Evolutionary conservation across 306 rosid species (phyloP).

Genomic region (Vachellia collinsii): DNA sequence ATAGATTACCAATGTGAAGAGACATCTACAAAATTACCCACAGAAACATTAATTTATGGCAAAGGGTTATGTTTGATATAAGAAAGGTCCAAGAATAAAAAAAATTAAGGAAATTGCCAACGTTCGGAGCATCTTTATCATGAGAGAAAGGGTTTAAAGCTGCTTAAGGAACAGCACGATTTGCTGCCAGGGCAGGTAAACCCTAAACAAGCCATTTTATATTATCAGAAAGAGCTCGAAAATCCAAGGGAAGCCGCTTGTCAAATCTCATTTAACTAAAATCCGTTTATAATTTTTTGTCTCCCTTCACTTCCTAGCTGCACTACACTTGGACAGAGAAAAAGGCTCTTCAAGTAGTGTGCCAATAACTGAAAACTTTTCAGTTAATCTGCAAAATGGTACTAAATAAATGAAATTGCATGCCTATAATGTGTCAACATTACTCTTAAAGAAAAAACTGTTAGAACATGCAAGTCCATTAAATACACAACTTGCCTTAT

Average conservation of each 20-base stretch:
- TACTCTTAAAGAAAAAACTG: background rate
- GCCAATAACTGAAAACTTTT: background rate
- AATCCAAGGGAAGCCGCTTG: background rate
- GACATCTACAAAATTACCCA: constrained; percentile 55
- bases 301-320: background rate
- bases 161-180: background rate
- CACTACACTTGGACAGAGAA: background rate
- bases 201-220: background rate
- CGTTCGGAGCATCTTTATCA: background rate
- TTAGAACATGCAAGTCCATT: background rate
- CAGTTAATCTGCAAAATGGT: background rate
- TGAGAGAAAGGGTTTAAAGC: background rate
- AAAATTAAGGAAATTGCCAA: background rate
- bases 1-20: constrained; percentile 60
- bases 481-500: background rate
- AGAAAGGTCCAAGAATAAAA: constrained; percentile 10
- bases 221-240: background rate
- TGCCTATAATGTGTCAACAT: background rate
- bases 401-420: background rate
- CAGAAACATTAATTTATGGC: background rate
- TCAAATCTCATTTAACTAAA: background rate
- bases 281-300: background rate
- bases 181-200: background rate
- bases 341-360: background rate
- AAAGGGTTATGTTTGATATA: background rate